phyloP scores from a whole-genome alignment of 257 asterid genomes.

The Cynanchum wilfordii region DNA sequence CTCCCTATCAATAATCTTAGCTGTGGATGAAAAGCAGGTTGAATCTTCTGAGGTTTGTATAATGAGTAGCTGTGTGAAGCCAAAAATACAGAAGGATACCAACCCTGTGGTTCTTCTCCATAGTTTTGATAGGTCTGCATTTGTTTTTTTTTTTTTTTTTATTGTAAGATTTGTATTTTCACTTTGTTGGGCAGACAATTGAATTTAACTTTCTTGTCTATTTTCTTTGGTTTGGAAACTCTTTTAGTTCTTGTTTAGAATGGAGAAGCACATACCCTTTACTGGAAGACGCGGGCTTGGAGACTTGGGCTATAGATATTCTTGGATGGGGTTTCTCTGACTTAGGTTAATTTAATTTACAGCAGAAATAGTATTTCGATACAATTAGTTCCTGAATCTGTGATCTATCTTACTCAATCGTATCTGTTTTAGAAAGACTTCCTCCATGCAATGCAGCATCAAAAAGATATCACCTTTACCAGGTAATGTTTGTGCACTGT shows the following conservation, averaged over 20 bases:
- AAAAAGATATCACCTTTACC: constrained; percentile 62
- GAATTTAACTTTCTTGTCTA: neutral
- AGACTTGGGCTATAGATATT: constrained; percentile 78
- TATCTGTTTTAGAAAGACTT: constrained; percentile 35
- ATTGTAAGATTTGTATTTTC: neutral
- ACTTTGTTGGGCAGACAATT: neutral
- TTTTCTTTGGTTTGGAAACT: neutral
- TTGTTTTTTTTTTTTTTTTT: neutral
- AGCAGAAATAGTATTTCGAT: neutral
- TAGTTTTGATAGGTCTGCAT: constrained; percentile 63
- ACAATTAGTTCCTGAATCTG: neutral
- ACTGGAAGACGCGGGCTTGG: constrained; percentile 70
- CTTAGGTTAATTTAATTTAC: constrained; percentile 35
- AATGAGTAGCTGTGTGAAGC: constrained; percentile 85
- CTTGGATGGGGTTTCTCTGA: constrained; percentile 94
- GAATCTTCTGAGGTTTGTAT: constrained; percentile 37
- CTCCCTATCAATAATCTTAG: neutral
- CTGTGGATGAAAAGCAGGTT: constrained; percentile 16
- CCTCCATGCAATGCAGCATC: constrained; percentile 72
- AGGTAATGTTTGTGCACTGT: constrained; percentile 13
- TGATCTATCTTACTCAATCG: constrained; percentile 5
- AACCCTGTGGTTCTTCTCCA: constrained; percentile 85
- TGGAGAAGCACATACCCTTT: constrained; percentile 71
- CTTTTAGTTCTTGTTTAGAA: constrained; percentile 69
- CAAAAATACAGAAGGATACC: constrained; percentile 31